phyloP scores from a whole-genome alignment of 208 protist genomes.

The Naegleria lovaniensis region DNA sequence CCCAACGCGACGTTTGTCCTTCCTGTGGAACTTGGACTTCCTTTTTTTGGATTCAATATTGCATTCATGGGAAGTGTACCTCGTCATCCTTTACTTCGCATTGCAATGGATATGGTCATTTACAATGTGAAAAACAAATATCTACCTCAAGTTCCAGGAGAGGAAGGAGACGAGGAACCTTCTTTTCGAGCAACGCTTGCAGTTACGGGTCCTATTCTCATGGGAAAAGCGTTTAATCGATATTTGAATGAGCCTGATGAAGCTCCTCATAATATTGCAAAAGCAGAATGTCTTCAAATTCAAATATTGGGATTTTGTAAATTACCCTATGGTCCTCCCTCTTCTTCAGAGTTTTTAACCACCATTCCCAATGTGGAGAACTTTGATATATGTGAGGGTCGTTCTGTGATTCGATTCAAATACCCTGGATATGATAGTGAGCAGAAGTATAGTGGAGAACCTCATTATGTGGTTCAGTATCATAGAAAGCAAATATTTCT shows the following conservation, averaged over 20 bases:
- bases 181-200: neutral
- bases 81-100: neutral
- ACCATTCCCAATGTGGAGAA: too few relatives aligned
- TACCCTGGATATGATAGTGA: too few relatives aligned
- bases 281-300: neutral
- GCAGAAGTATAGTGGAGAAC: too few relatives aligned
- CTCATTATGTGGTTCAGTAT: too few relatives aligned
- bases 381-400: too few relatives aligned
- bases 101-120: neutral
- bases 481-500: too few relatives aligned
- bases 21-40: neutral
- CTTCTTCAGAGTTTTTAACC: too few relatives aligned
- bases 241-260: neutral
- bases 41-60: neutral
- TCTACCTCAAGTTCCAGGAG: neutral
- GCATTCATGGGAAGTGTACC: neutral
- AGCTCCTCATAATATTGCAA: neutral
- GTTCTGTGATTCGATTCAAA: too few relatives aligned
- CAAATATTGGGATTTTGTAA: neutral
- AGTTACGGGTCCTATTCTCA: neutral
- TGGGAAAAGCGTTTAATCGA: neutral
- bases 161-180: neutral
- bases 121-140: constrained; percentile 15
- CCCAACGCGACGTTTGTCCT: neutral
- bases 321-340: too few relatives aligned